Conservation (phyloP, 2,329 filamentous ascomycete species). For the Diplocarpon rosae region DNA sequence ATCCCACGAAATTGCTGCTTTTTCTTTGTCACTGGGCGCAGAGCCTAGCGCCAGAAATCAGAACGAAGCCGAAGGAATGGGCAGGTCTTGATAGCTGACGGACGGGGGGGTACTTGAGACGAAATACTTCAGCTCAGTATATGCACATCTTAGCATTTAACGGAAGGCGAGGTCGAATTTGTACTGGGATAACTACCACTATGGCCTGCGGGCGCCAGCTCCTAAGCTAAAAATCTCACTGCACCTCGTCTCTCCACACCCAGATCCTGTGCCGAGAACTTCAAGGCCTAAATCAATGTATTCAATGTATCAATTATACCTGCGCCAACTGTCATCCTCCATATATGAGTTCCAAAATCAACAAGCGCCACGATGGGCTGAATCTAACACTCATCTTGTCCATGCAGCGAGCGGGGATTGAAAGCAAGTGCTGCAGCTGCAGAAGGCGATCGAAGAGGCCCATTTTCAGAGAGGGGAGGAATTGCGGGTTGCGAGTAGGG, state of each 20-base stretch:
- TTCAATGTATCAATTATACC: constrained; percentile 27
- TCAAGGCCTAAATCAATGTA: neutral
- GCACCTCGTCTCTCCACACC: neutral
- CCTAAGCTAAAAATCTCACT: constrained; percentile 3
- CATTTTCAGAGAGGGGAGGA: constrained; percentile 4
- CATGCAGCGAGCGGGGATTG: constrained; percentile 22
- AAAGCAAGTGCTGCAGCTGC: constrained; percentile 11
- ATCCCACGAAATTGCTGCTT: too few species aligned
- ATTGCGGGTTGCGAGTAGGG: constrained; percentile 2
- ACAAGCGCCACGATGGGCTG: constrained; percentile 22
- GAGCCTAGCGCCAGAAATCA: too few species aligned
- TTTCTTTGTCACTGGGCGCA: too few species aligned
- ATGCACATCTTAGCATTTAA: neutral
- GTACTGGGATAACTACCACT: constrained; percentile 7
- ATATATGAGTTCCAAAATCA: constrained; percentile 18
- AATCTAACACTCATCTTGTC: constrained; percentile 21
- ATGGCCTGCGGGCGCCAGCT: constrained; percentile 10
- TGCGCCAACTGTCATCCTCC: constrained; percentile 30
- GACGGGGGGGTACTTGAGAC: too few species aligned
- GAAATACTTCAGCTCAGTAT: neutral
- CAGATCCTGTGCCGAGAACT: constrained; percentile 1
- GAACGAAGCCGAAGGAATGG: too few species aligned
- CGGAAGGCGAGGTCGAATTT: constrained; percentile 4
- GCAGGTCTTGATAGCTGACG: too few species aligned
- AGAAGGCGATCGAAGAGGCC: constrained; percentile 4